A percentile compares a stretch with the other conserved stretches of the same genome.
phyloP scores from a whole-genome alignment of 495 filamentous ascomycete species.

The Physcia stellaris region DNA sequence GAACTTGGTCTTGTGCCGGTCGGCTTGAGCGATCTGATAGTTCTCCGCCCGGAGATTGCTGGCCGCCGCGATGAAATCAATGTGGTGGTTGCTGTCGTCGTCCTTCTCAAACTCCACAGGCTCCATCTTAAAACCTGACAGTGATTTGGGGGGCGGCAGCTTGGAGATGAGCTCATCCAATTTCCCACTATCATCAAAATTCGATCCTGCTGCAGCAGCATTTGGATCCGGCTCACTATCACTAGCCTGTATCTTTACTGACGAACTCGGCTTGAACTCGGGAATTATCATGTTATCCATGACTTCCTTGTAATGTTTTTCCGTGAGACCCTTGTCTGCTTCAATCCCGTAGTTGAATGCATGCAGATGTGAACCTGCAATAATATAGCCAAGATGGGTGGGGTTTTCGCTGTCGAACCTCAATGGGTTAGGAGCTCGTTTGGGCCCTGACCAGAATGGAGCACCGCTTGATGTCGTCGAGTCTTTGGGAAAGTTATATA shows the following conservation, averaged over 20 bases:
- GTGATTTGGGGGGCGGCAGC: slow-evolving; percentile 63
- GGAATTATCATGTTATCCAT: slow-evolving; percentile 91
- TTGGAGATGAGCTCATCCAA: slow-evolving; percentile 49
- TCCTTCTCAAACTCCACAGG: slow-evolving; percentile 99
- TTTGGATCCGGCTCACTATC: slow-evolving; percentile 95
- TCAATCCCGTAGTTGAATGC: slow-evolving; percentile 98
- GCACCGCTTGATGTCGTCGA: slow-evolving; percentile 75
- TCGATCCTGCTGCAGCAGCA: slow-evolving; percentile 35
- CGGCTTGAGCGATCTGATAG: slow-evolving; percentile 85
- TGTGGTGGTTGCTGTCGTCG: slow-evolving; percentile 95
- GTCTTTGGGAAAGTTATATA: slow-evolving; percentile 97
- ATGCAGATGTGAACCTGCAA: slow-evolving; percentile 82
- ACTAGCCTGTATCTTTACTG: slow-evolving; percentile 92
- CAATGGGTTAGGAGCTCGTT: slow-evolving; percentile 86
- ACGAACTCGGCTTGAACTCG: slow-evolving; percentile 83
- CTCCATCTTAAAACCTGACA: slow-evolving; percentile 74
- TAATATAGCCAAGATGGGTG: slow-evolving; percentile 74
- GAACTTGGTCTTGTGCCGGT: slow-evolving; percentile 96
- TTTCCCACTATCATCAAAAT: slow-evolving; percentile 58
- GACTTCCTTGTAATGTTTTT: slow-evolving; percentile 57
- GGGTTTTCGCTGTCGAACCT: slow-evolving; percentile 75
- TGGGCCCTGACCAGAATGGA: slow-evolving; percentile 96
- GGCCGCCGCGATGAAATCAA: slow-evolving; percentile 96
- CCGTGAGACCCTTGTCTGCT: slow-evolving; percentile 47
- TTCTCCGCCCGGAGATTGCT: slow-evolving; percentile 96